These are phyloP conservation scores for Globisporangium heterothallicum DNA, from an alignment of 352 stramenopile genomes.

Conservation along the genomic window DNA sequence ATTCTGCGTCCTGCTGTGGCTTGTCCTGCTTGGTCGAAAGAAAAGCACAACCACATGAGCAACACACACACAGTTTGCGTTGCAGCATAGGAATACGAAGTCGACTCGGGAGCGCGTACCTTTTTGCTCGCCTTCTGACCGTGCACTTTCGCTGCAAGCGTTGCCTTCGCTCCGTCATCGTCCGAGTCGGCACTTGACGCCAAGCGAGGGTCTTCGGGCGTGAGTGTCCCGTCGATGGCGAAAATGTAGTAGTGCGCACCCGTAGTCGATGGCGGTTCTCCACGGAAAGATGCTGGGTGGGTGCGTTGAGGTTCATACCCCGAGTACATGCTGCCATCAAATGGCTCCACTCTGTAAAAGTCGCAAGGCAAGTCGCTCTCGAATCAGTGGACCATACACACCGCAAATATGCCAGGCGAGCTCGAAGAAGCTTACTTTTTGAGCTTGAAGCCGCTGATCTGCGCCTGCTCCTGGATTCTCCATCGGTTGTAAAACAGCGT, in stretches of 20 bases:
- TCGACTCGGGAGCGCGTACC: no score
- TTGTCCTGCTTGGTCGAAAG: conserved; percentile 12
- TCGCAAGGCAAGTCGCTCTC: neutral
- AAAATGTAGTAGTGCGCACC: conserved; percentile 73
- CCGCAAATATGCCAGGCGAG: no score
- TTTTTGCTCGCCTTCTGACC: no score
- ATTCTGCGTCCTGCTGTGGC: conserved; percentile 3
- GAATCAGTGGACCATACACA: neutral
- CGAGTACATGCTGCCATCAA: conserved; percentile 61
- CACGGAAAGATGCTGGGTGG: conserved; percentile 65
- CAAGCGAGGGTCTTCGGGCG: conserved; percentile 26
- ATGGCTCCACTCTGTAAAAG: conserved; percentile 43
- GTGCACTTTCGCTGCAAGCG: neutral
- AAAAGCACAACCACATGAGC: no score
- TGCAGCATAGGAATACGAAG: no score
- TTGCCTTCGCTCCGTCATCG: conserved; percentile 1
- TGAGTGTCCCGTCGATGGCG: conserved; percentile 26
- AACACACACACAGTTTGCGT: no score
- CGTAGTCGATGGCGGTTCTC: conserved; percentile 63
- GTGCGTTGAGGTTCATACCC: conserved; percentile 76
- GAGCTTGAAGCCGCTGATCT: conserved; percentile 54
- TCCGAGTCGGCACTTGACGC: neutral
- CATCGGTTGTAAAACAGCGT: conserved; percentile 85
- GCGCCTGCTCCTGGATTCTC: conserved; percentile 68
- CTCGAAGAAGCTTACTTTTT: conserved; percentile 30